Base-by-base conservation (phyloP, 139 green algal genomes). In the Spirogloea muscicola region DNA sequence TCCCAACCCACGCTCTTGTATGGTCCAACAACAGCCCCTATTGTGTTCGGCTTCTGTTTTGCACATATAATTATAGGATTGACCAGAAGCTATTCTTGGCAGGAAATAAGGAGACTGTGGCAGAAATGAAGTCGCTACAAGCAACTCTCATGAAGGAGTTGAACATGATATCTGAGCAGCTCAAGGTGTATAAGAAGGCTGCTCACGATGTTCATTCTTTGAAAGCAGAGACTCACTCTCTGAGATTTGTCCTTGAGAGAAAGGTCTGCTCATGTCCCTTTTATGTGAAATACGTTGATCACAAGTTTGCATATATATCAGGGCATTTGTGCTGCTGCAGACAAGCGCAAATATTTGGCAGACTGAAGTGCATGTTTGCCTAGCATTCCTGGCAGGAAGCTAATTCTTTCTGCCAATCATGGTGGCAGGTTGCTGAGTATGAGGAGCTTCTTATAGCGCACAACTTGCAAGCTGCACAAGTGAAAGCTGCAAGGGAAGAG, bases 91-190 rank as follows among this genome's bases (percentile, higher is more conserved):
- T n/a, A n/a, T n/a, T n/a, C n/a, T n/a, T n/a, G n/a, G 42, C 66
- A 72, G 75, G 69, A 18, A 62, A 39, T 62, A 34, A 72, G 27
- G 79, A 83, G 42, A 90, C 80, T 25, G 80, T 82, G 31, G 66
- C 64, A 52, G 83, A 92, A 70, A 67, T 92, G 33, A 80, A 87
- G 49, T 43, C 74, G 34, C 81, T 91, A 78, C 49, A 91, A 51
- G 63, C 40, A 6, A 73, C 67, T 43, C 69, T 91, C 58, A 81
- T 90, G 64, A 73, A 81, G 46, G 79, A 82, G 51, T 57, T 81
- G 51, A 73, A 87, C 73, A 70, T 87, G 39, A 61, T 85, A 38
- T 41, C 65, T 61, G 48, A 67, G 41, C 42, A 64, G 27, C 37
- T 69, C 5, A 58, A 41, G 40, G 68, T 77, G 40, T 63, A 81